Evolutionary conservation across 2,329 filamentous ascomycete species (phyloP).

Genomic region (Fusarium tanahbumbuense): DNA sequence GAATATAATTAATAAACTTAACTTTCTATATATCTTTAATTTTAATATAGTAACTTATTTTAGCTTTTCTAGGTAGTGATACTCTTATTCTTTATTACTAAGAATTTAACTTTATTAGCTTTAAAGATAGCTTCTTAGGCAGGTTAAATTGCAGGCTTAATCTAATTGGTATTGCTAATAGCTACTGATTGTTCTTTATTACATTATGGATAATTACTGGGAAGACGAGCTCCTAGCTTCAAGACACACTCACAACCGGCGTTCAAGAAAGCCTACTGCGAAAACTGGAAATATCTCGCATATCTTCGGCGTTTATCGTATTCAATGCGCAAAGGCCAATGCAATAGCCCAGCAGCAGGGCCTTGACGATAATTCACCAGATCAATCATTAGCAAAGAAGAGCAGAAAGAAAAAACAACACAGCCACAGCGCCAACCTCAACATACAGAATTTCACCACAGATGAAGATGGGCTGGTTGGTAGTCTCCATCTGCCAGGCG

Average conservation of each 20-base stretch:
- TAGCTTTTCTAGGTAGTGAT: too few relatives aligned
- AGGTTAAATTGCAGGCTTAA: too few relatives aligned
- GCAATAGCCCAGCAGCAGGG: not conserved
- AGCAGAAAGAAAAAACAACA: not conserved
- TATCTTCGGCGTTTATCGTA: conserved; percentile 8
- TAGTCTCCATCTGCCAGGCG: not conserved
- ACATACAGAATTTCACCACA: not conserved
- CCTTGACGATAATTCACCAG: not conserved
- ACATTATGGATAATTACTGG: not conserved
- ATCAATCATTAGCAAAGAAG: not conserved
- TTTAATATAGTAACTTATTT: too few relatives aligned
- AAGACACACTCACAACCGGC: conserved; percentile 13
- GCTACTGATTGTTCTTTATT: too few relatives aligned
- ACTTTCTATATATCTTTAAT: too few relatives aligned
- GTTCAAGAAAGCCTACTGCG: not conserved
- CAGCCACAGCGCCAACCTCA: not conserved
- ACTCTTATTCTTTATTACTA: too few relatives aligned
- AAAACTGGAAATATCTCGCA: not conserved
- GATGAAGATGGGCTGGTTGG: conserved; percentile 4
- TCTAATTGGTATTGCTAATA: too few relatives aligned
- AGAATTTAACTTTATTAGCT: too few relatives aligned
- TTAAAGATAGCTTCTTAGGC: too few relatives aligned
- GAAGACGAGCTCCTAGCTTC: not conserved
- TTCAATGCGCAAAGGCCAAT: conserved; percentile 12
- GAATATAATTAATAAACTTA: too few relatives aligned